Percentiles rank a stretch among this genome's conserved stretches.
Evolutionary conservation across 2,329 filamentous ascomycete genomes (phyloP).

Genomic region (Penicillium oxalicum): DNA sequence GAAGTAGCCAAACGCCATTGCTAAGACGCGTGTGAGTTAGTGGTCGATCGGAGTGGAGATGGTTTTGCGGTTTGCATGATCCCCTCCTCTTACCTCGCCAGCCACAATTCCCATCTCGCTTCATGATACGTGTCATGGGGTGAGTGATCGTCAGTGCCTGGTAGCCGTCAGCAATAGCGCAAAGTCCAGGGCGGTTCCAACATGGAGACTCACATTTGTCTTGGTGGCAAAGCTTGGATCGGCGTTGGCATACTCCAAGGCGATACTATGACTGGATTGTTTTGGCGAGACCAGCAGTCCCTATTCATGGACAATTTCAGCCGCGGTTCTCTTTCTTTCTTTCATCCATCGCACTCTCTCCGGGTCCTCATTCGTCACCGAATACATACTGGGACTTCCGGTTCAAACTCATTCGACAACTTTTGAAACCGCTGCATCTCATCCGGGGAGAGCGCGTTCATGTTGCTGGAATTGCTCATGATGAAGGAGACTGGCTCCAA

Average conservation of each 20-base stretch:
- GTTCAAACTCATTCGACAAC: slow-evolving; percentile 56
- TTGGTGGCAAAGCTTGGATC: slow-evolving; percentile 81
- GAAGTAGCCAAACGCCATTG: slow-evolving; percentile 88
- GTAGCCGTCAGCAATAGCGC: not conserved
- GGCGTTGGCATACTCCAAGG: slow-evolving; percentile 79
- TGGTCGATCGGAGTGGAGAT: not conserved
- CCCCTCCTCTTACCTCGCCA: slow-evolving; percentile 71
- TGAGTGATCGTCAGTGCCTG: slow-evolving; percentile 78
- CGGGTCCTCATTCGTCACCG: too few relatives aligned
- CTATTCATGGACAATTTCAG: slow-evolving; percentile 44
- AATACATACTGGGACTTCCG: slow-evolving; percentile 49
- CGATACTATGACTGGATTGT: slow-evolving; percentile 69
- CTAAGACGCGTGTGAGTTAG: slow-evolving; percentile 43
- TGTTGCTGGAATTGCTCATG: slow-evolving; percentile 22
- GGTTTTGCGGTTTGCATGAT: not conserved
- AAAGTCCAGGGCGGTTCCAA: not conserved
- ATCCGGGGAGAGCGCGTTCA: slow-evolving; percentile 42
- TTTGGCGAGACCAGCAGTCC: slow-evolving; percentile 77
- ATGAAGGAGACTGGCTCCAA: slow-evolving; percentile 8
- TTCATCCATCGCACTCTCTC: not conserved
- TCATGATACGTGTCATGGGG: slow-evolving; percentile 78
- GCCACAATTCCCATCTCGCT: slow-evolving; percentile 92
- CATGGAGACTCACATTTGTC: slow-evolving; percentile 58
- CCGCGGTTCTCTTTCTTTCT: not conserved
- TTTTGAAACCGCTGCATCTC: slow-evolving; percentile 58